phyloP scores from a whole-genome alignment of 441 rosid genomes.

The Mallotus repandus region DNA sequence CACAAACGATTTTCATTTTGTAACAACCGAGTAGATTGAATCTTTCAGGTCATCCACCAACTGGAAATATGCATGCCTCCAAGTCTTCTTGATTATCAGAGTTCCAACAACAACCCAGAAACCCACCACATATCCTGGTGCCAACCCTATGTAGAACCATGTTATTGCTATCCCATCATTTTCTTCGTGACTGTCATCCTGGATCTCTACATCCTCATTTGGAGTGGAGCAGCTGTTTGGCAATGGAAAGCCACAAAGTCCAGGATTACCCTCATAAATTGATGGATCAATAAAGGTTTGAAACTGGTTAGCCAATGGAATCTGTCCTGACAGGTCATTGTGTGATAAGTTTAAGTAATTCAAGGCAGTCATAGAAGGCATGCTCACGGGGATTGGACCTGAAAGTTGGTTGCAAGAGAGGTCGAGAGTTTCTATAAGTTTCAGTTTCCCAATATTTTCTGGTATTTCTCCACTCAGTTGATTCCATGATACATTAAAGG shows the following conservation, averaged over 20 bases:
- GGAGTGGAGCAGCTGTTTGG: slow-evolving; percentile 2
- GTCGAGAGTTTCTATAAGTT: slow-evolving; percentile 9
- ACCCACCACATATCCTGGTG: slow-evolving; percentile 1
- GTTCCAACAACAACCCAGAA: slow-evolving; percentile 17
- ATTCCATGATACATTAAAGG: slow-evolving; percentile 18
- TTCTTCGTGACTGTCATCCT: background rate
- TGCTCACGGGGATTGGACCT: slow-evolving; percentile 7
- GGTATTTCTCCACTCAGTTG: slow-evolving; percentile 15
- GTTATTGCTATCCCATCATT: background rate
- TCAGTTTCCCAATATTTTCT: background rate
- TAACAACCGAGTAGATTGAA: background rate
- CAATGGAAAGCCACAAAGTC: slow-evolving; percentile 15
- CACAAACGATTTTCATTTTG: background rate
- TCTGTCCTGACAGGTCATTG: slow-evolving; percentile 7
- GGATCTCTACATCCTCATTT: background rate
- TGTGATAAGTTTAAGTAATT: slow-evolving; percentile 13
- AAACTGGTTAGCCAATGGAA: slow-evolving; percentile 19
- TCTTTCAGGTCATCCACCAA: slow-evolving; percentile 6
- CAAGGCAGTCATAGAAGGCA: slow-evolving; percentile 20
- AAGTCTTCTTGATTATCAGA: background rate
- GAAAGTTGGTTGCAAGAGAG: slow-evolving; percentile 16
- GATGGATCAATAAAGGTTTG: slow-evolving; percentile 3
- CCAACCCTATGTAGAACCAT: slow-evolving; percentile 17
- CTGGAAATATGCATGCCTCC: slow-evolving; percentile 10
- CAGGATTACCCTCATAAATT: slow-evolving; percentile 14